Conservation (phyloP, 768 basidiomycete species). For the Suillus sp. region DNA sequence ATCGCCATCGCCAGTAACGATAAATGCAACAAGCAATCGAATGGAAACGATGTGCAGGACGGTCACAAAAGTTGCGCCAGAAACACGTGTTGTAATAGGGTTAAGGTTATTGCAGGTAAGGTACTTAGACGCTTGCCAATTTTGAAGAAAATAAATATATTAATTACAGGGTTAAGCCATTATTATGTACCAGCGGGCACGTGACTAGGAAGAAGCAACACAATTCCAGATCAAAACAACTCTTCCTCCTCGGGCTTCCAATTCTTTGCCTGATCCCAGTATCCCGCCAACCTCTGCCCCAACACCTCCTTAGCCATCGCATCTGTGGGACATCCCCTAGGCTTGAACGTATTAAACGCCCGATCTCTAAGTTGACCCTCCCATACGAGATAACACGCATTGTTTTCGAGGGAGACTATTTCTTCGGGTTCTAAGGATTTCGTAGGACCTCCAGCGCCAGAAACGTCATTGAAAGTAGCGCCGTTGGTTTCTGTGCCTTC, state of each 20-base stretch:
- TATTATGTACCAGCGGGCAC: not conserved
- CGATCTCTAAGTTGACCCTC: conserved; percentile 87
- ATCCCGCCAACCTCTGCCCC: conserved; percentile 81
- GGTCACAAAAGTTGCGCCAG: conserved; percentile 6
- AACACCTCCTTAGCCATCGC: conserved; percentile 81
- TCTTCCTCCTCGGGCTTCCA: conserved; percentile 85
- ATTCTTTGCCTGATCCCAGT: conserved; percentile 96
- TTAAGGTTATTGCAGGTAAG: conserved; percentile 9
- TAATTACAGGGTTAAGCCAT: not conserved
- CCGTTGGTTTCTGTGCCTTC: conserved; percentile 38
- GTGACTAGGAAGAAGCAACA: not conserved
- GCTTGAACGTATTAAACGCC: conserved; percentile 77
- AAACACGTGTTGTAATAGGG: conserved; percentile 14
- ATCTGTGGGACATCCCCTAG: conserved; percentile 83
- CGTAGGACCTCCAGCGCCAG: conserved; percentile 35
- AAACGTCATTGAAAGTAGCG: conserved; percentile 23
- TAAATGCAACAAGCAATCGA: not conserved
- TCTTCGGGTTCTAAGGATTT: conserved; percentile 27
- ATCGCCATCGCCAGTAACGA: conserved; percentile 13
- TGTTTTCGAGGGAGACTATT: conserved; percentile 68
- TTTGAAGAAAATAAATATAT: not conserved
- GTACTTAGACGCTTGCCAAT: not conserved
- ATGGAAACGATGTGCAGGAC: not conserved
- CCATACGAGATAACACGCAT: conserved; percentile 91
- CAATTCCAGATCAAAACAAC: conserved; percentile 43